Percentiles rank a stretch among this genome's conserved stretches.
These are phyloP conservation scores for Candida loeiensis DNA, from an alignment of 805 yeast genomes.

Conservation along the genomic window DNA sequence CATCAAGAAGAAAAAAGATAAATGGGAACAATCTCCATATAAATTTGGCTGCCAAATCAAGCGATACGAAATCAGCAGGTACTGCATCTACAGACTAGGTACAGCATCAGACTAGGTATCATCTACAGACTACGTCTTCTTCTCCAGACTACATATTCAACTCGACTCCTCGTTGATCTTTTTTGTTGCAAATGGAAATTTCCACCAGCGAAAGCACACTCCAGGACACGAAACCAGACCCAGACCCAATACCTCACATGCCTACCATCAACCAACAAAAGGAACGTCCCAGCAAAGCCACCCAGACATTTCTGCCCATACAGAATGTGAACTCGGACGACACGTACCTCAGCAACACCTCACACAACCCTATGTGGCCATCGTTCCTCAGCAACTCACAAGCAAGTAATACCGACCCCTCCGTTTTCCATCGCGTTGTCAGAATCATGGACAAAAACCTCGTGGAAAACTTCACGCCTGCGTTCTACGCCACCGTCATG, in stretches of 20 bases:
- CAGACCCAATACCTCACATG: neutral
- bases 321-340: neutral
- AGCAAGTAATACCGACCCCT: neutral
- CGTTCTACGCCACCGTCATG: constrained; percentile 75
- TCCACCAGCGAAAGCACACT: neutral
- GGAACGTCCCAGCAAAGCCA: neutral
- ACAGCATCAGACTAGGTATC: too few relatives aligned
- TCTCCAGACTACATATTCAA: too few relatives aligned
- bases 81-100: too few relatives aligned
- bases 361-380: constrained; percentile 1
- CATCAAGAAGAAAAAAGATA: too few relatives aligned
- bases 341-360: neutral
- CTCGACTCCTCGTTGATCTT: too few relatives aligned
- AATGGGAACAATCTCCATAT: too few relatives aligned
- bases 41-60: too few relatives aligned
- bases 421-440: neutral
- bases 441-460: constrained; percentile 11
- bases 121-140: too few relatives aligned
- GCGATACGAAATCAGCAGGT: too few relatives aligned
- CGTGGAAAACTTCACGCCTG: constrained; percentile 38
- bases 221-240: neutral
- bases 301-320: neutral
- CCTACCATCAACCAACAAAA: neutral
- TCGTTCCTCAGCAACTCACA: neutral
- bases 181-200: neutral